Base-by-base conservation (phyloP, 345 rosid species). In the Psidium guajava region DNA sequence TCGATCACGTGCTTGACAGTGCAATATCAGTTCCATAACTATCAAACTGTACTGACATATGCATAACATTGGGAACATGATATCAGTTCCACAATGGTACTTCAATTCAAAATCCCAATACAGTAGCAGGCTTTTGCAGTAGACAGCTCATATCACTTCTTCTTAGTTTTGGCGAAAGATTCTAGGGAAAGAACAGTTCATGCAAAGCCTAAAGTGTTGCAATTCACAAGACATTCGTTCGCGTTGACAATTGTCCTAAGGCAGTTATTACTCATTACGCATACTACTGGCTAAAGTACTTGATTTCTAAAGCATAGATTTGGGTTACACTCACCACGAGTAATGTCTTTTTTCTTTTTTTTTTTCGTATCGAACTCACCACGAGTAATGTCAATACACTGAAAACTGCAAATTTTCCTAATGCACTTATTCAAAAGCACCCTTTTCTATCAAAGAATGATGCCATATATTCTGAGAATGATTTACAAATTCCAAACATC, bases 311-410 rank as follows among this genome's bases (percentile, higher is more conserved):
- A 69, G 77, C 47, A 9, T 69, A 69, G 25, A 69, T 69, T 36
- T 20, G 77, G 25, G 36, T 36, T 18, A 18, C 25, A 9, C 14
- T 9, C 47, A 18, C 36, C 47, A 0, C 24, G 11, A 69, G 47
- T 47, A 69, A 36, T 18, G 77, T 18, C 0, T n/a, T n/a, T n/a
- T n/a, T n/a, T n/a, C n/a, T n/a, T n/a, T n/a, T n/a, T n/a, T n/a
- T n/a, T n/a, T n/a, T n/a, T n/a, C n/a, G n/a, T n/a, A n/a, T n/a
- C n/a, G n/a, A n/a, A 9, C 14, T 9, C 47, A 18, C 36, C 47
- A 0, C 24, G 11, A 69, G 47, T 47, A 69, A 36, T 18, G 77
- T 18, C 0, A 0, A 20, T 2, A 1, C 2, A 0, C 2, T 6
- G 1, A 69, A 36, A 69, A 69, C 13, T 69, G 77, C 25, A 2